Percentiles rank a stretch among this genome's conserved stretches.
phyloP scores from a whole-genome alignment of 768 basidiomycete genomes.

The Kwoniella mangroviensis region DNA sequence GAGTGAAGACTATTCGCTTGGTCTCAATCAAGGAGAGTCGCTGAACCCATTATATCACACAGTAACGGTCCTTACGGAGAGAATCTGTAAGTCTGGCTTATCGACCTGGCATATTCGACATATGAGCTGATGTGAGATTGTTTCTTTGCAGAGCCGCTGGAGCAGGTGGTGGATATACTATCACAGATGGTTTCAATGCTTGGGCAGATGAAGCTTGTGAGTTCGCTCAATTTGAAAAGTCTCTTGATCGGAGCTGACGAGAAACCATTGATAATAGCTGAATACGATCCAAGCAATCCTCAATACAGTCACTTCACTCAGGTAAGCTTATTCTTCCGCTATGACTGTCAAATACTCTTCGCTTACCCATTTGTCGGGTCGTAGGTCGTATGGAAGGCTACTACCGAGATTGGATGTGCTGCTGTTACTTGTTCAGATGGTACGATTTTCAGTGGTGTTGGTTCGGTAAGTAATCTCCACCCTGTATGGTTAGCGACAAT shows the following conservation, averaged over 20 bases:
- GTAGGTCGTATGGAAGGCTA: conserved; percentile 44
- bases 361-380: not conserved
- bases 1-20: not conserved
- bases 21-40: not conserved
- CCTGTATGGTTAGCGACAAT: too few relatives aligned
- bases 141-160: conserved; percentile 27
- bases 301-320: conserved; percentile 28
- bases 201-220: conserved; percentile 46
- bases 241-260: not conserved
- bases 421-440: conserved; percentile 22
- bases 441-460: conserved; percentile 33
- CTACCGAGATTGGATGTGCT: conserved; percentile 47
- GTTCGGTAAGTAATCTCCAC: not conserved
- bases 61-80: conserved; percentile 48
- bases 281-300: conserved; percentile 24
- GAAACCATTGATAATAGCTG: not conserved
- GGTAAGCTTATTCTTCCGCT: too few relatives aligned
- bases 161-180: conserved; percentile 33
- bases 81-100: conserved; percentile 36
- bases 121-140: not conserved
- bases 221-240: not conserved
- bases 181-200: conserved; percentile 31
- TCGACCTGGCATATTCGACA: not conserved
- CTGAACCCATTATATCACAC: not conserved
- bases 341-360: too few relatives aligned